Conservation (phyloP, 768 basidiomycete genomes). For the Suillus sp. region DNA sequence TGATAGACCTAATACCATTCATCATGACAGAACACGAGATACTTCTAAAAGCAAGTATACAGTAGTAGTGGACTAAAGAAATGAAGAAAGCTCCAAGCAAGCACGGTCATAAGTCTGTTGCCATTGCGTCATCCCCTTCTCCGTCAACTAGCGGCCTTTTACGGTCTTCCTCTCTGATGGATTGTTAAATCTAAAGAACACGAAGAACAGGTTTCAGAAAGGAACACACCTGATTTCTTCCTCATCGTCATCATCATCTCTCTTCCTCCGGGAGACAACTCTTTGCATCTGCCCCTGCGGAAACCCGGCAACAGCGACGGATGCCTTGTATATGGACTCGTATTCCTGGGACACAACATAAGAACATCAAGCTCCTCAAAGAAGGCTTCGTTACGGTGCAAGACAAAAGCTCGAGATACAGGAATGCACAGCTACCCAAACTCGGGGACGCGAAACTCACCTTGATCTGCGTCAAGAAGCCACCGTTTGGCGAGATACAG, state of each 20-base stretch:
- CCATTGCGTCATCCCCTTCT: slow-evolving; percentile 37
- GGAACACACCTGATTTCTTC: slow-evolving; percentile 43
- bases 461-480: slow-evolving; percentile 92
- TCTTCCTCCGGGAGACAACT: slow-evolving; percentile 60
- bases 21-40: background rate
- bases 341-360: slow-evolving; percentile 65
- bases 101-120: slow-evolving; percentile 26
- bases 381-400: background rate
- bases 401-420: background rate
- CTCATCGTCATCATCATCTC: slow-evolving; percentile 75
- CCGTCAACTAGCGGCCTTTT: slow-evolving; percentile 43
- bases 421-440: background rate
- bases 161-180: slow-evolving; percentile 42
- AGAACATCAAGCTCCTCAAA: slow-evolving; percentile 5
- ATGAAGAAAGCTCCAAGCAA: background rate
- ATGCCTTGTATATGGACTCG: slow-evolving; percentile 88
- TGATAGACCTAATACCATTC: background rate
- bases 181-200: background rate
- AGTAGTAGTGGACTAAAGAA: slow-evolving; percentile 2
- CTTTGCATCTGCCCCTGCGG: slow-evolving; percentile 45
- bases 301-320: slow-evolving; percentile 63
- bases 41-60: slow-evolving; percentile 8
- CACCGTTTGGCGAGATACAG: slow-evolving; percentile 91
- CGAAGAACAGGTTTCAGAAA: background rate
- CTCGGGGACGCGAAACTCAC: slow-evolving; percentile 37